Percentiles rank a stretch among this genome's conserved stretches.
These are phyloP conservation scores for Exophiala xenobiotica DNA, from an alignment of 2,329 filamentous ascomycete genomes.

Conservation along the genomic window DNA sequence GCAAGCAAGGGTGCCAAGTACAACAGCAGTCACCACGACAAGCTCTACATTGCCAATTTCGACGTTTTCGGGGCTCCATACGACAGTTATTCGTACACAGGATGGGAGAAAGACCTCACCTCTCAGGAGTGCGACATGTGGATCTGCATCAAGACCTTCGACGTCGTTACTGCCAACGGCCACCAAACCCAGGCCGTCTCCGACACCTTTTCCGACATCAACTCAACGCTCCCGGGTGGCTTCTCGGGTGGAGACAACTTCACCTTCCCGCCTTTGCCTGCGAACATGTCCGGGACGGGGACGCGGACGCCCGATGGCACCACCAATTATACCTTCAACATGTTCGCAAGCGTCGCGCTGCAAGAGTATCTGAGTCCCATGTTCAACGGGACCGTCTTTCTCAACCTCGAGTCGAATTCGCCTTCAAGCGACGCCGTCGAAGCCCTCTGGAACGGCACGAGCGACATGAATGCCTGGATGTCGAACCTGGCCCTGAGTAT, in stretches of 20 bases:
- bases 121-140: conserved; percentile 11
- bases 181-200: background rate
- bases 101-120: background rate
- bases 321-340: background rate
- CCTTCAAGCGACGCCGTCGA: background rate
- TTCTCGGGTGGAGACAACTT: background rate
- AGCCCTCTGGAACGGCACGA: conserved; percentile 1
- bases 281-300: conserved; percentile 1
- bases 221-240: background rate
- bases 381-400: background rate
- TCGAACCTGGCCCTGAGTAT: background rate
- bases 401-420: background rate
- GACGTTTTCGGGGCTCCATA: conserved; percentile 11
- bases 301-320: no score
- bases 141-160: conserved; percentile 5
- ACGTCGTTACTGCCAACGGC: background rate
- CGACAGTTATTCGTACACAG: background rate
- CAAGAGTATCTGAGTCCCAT: background rate
- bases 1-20: background rate
- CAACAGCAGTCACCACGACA: conserved; percentile 1
- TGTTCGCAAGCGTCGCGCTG: background rate
- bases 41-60: conserved; percentile 15
- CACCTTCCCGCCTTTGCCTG: background rate
- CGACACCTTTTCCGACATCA: background rate
- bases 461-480: background rate